Base-by-base conservation (phyloP, 805 yeast genomes). In the Saccharomycopsis sp. region DNA sequence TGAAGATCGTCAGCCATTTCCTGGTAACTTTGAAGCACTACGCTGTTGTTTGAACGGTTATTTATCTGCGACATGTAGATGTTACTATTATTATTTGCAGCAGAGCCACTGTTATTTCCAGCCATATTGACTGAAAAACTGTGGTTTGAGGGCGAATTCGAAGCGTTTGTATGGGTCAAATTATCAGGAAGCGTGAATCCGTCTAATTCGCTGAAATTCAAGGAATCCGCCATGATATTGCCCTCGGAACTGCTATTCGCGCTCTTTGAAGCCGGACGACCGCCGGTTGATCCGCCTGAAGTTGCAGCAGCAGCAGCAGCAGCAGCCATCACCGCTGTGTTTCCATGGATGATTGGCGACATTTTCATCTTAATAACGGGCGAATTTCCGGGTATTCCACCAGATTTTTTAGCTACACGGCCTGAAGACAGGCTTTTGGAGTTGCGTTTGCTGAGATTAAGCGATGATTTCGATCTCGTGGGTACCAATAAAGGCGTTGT, bases 361-460 rank as follows among this genome's bases (percentile, higher is more conserved):
- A 24, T 44, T 20, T 54, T 52, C 20, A 57, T 42, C 24, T 56
- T 58, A 12, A 61, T 58, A 2, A 61, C 54, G 8, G 63, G 63
- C 17, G 60, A 56, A 35, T 54, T 58, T 14, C 54, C 56, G 38
- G 49, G 9, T 12, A 17, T 17, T 17, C 9, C 12, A 12, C 49
- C 49, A 7, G 49, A n/a, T 44, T 44, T 44, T 44, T 44, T 44
- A 5, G 49, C 49, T 7, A 44, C 49, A 3, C 49, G 19, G 22
- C 49, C 49, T 7, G 49, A 44, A 8, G 49, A 5, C 19, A 7
- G 7, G 7, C 49, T 17, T 44, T 44, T 44, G 22, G 49, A n/a
- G 22, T 12, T 29, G 9, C 38, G 38, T 12, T 29, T 29, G 38
- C 38, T 12, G 38, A 44, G 49, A 44, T 17, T 44, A 44, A 44